phyloP scores from a whole-genome alignment of 2,329 filamentous ascomycete species.

The Xylariomycetidae sp. region DNA sequence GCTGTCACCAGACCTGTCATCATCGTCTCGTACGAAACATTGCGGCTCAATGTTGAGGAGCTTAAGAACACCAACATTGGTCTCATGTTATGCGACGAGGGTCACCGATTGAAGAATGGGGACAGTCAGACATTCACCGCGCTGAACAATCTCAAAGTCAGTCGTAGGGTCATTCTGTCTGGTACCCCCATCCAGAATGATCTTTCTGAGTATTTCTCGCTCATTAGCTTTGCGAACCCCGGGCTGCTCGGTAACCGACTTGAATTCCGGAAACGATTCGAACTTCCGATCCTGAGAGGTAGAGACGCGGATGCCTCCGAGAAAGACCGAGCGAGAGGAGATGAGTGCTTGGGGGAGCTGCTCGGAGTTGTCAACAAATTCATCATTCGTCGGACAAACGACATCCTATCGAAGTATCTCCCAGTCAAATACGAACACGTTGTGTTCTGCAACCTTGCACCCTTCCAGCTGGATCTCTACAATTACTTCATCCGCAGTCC shows the following conservation, averaged over 20 bases:
- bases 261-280: slow-evolving; percentile 92
- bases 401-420: slow-evolving; percentile 94
- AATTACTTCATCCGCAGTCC: slow-evolving; percentile 97
- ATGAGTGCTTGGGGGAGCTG: slow-evolving; percentile 77
- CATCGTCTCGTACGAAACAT: slow-evolving; percentile 95
- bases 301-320: slow-evolving; percentile 88
- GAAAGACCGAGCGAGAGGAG: slow-evolving; percentile 73
- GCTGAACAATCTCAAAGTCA: slow-evolving; percentile 84
- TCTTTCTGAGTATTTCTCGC: slow-evolving; percentile 92
- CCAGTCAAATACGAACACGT: slow-evolving; percentile 99
- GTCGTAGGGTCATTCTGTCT: slow-evolving; percentile 86
- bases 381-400: slow-evolving; percentile 95
- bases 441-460: slow-evolving; percentile 91
- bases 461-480: slow-evolving; percentile 90
- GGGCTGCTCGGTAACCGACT: slow-evolving; percentile 80
- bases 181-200: slow-evolving; percentile 98
- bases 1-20: slow-evolving; percentile 87
- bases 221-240: slow-evolving; percentile 95
- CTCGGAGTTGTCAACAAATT: slow-evolving; percentile 91
- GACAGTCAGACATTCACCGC: slow-evolving; percentile 94
- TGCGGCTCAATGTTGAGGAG: slow-evolving; percentile 86
- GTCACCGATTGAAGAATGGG: slow-evolving; percentile 92
- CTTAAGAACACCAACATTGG: slow-evolving; percentile 88
- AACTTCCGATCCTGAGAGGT: slow-evolving; percentile 85
- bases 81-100: slow-evolving; percentile 90